Base-by-base conservation (phyloP, 2,329 filamentous ascomycete genomes). In the Aureobasidium sp. region DNA sequence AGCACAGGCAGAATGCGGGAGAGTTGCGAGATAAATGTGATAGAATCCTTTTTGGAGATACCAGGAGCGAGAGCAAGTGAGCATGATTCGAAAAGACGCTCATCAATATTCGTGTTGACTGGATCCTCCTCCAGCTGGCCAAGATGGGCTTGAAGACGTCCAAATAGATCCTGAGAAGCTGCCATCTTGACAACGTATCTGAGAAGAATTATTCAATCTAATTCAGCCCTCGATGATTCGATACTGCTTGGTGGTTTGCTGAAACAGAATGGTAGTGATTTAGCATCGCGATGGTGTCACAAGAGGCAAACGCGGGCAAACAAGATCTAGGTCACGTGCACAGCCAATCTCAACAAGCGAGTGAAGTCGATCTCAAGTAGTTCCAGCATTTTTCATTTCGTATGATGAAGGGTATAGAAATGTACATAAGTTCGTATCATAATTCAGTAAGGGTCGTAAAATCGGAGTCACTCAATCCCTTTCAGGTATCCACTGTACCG, bases 401-500 rank as follows among this genome's bases (percentile, higher is more conserved):
- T 61, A 34, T 32, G 24, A 63, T 63, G 24, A 39, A 13, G 29
- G 13, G 46, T 43, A 36, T 61, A 29, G 17, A 41, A 34, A 52
- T 61, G n/a, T 61, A 61, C 59, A 52, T 61, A 46, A 41, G 4
- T 47, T 50, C 50, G 51, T 55, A 9, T 26, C 51, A 27, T 61
- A 17, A 61, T 41, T 63, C 56, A 53, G 26, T 63, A 29, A 60
- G 43, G 17, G 57, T 60, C 59, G 29, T 61, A 47, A 17, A 47
- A 61, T 5, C 48, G 17, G 20, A 5, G 12, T 10, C 24, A 29
- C 39, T 67, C 52, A 68, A 51, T 77, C 71, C 67, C 74, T 76
- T 67, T 84, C 82, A 62, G 82, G 72, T 50, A 77, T 86, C 71
- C 91, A 86, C 77, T 97, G 91, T 59, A 95, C 81, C 51, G 89